These are phyloP conservation scores for Myrmaecium sp. DNA, from an alignment of 2,329 filamentous ascomycete species.

Conservation along the genomic window DNA sequence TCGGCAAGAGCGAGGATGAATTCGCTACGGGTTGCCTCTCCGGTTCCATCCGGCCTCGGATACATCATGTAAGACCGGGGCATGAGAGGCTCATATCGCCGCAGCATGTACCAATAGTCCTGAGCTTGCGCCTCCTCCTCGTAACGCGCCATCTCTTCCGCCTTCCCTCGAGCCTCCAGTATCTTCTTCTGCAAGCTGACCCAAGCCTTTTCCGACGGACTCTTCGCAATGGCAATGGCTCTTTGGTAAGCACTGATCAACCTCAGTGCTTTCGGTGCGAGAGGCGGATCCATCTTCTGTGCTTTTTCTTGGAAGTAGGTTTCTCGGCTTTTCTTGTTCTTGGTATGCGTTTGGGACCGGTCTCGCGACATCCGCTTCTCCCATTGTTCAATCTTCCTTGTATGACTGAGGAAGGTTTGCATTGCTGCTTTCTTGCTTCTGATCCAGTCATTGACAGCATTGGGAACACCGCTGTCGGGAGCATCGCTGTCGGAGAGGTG, in stretches of 20 bases:
- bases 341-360: conserved; percentile 14
- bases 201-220: conserved; percentile 14
- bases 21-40: conserved; percentile 1
- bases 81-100: conserved; percentile 1
- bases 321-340: conserved; percentile 17
- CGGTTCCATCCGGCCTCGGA: neutral
- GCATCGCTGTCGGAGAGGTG: conserved; percentile 10
- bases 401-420: conserved; percentile 9
- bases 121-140: conserved; percentile 6
- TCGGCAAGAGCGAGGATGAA: neutral
- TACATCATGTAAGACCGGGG: neutral
- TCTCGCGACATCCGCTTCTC: conserved; percentile 15
- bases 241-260: conserved; percentile 22
- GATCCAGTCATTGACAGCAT: conserved; percentile 7
- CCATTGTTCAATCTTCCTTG: conserved; percentile 20
- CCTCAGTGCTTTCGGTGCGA: conserved; percentile 16
- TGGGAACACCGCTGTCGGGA: no score
- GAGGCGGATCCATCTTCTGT: conserved; percentile 18
- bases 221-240: conserved; percentile 22
- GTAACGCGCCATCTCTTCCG: conserved; percentile 7
- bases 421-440: conserved; percentile 2
- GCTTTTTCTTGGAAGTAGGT: conserved; percentile 22
- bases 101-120: conserved; percentile 5
- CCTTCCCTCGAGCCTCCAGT: conserved; percentile 8
- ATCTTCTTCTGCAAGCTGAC: conserved; percentile 12